These are phyloP conservation scores for Apophysomyces trapeziformis DNA, from an alignment of 371 early-diverging fungal species.

Conservation along the genomic window DNA sequence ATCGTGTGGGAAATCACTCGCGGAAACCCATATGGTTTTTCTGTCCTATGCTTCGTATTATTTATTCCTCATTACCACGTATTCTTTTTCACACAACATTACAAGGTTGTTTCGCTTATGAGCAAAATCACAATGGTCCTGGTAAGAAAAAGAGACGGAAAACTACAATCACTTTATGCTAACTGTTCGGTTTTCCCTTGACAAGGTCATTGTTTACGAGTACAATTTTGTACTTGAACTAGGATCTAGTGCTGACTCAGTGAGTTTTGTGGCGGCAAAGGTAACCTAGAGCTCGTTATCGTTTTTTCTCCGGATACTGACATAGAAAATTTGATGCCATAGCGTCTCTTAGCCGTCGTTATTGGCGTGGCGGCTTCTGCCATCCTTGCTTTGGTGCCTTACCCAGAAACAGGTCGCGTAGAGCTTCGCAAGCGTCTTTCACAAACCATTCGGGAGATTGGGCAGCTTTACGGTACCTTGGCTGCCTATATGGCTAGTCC, in stretches of 20 bases:
- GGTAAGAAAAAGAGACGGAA: constrained; percentile 5
- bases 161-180: not conserved
- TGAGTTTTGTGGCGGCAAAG: constrained; percentile 39
- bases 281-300: constrained; percentile 10
- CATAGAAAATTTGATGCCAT: too few species aligned
- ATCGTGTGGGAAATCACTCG: constrained; percentile 41
- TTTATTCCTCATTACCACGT: constrained; percentile 34
- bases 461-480: constrained; percentile 10
- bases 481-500: constrained; percentile 9
- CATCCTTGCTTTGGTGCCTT: constrained; percentile 11
- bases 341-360: constrained; percentile 9
- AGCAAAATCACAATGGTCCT: constrained; percentile 29
- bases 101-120: constrained; percentile 30
- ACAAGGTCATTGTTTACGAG: constrained; percentile 26
- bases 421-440: constrained; percentile 15
- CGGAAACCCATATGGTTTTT: constrained; percentile 38
- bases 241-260: constrained; percentile 16
- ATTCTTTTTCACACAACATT: constrained; percentile 31
- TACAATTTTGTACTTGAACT: constrained; percentile 20
- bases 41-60: constrained; percentile 29
- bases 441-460: constrained; percentile 11
- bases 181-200: not conserved
- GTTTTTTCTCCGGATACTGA: too few species aligned
- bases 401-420: constrained; percentile 13
- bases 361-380: constrained; percentile 17